Conservation (phyloP, 306 rosid genomes). For the Luffa aegyptiaca region DNA sequence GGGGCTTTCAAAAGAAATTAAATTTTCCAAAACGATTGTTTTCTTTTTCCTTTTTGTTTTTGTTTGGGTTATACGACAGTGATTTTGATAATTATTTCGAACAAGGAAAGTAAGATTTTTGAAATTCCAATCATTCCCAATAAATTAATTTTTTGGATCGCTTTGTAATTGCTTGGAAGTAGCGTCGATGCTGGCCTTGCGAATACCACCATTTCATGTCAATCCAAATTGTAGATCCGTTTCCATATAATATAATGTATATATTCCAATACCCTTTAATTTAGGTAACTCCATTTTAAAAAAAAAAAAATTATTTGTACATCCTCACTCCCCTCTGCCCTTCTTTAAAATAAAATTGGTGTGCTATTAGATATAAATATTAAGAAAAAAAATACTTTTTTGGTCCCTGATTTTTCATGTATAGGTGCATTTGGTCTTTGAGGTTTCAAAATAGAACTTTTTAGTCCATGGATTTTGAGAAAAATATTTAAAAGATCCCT, state of each 20-base stretch:
- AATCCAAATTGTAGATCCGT: background rate
- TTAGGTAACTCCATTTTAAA: background rate
- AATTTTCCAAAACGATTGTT: constrained; percentile 1
- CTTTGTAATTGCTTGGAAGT: background rate
- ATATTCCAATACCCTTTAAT: background rate
- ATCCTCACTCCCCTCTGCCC: too few species aligned
- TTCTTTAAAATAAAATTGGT: too few species aligned
- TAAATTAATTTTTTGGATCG: background rate
- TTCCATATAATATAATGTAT: background rate
- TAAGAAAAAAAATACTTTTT: too few species aligned
- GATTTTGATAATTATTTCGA: background rate
- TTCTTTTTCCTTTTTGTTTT: background rate
- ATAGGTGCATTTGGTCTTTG: too few species aligned
- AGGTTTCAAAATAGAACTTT: too few species aligned
- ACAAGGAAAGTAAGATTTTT: background rate
- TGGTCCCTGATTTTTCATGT: too few species aligned
- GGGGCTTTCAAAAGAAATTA: constrained; percentile 30
- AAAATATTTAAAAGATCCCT: too few species aligned
- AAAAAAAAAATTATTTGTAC: too few species aligned
- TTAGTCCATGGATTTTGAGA: too few species aligned
- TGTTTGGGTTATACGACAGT: constrained; percentile 9
- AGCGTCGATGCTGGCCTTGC: background rate
- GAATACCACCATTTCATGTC: background rate
- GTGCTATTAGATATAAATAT: too few species aligned
- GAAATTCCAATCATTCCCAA: background rate